These are phyloP conservation scores for Naganishia onofrii DNA, from an alignment of 768 basidiomycete genomes.

Conservation along the genomic window DNA sequence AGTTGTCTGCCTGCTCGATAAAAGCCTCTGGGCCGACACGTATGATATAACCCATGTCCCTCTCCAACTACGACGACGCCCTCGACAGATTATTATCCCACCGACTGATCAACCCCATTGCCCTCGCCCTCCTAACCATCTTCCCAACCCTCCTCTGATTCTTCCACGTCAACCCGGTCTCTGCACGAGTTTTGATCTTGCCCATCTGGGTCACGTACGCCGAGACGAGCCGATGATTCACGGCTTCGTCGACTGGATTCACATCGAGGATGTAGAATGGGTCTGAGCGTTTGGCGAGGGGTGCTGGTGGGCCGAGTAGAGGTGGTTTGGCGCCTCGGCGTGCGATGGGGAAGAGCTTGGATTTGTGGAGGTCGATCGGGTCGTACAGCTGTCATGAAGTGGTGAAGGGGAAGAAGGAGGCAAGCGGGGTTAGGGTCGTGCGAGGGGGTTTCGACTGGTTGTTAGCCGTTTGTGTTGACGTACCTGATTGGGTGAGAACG, in stretches of 20 bases:
- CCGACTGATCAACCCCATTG: slow-evolving; percentile 72
- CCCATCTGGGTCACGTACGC: slow-evolving; percentile 45
- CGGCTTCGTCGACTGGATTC: slow-evolving; percentile 68
- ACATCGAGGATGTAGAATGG: slow-evolving; percentile 68
- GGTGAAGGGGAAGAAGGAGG: background rate
- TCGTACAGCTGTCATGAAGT: slow-evolving; percentile 12
- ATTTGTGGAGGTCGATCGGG: slow-evolving; percentile 20
- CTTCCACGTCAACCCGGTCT: slow-evolving; percentile 71
- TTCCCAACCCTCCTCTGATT: slow-evolving; percentile 76
- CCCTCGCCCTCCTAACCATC: slow-evolving; percentile 80
- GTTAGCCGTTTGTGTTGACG: background rate
- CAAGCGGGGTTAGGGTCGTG: background rate
- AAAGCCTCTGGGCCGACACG: no score
- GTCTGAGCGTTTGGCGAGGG: slow-evolving; percentile 62
- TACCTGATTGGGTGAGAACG: background rate
- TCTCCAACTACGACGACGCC: background rate
- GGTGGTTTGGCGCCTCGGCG: slow-evolving; percentile 47
- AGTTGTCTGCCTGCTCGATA: no score
- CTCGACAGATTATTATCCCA: slow-evolving; percentile 33
- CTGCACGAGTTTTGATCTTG: slow-evolving; percentile 68
- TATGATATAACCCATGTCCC: background rate
- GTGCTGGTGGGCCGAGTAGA: slow-evolving; percentile 61
- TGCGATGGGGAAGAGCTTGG: slow-evolving; percentile 26
- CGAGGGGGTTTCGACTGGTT: background rate
- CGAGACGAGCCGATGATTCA: slow-evolving; percentile 40